Evolutionary conservation across 768 basidiomycete genomes (phyloP).

Genomic region (Tylopilus subfusipes): DNA sequence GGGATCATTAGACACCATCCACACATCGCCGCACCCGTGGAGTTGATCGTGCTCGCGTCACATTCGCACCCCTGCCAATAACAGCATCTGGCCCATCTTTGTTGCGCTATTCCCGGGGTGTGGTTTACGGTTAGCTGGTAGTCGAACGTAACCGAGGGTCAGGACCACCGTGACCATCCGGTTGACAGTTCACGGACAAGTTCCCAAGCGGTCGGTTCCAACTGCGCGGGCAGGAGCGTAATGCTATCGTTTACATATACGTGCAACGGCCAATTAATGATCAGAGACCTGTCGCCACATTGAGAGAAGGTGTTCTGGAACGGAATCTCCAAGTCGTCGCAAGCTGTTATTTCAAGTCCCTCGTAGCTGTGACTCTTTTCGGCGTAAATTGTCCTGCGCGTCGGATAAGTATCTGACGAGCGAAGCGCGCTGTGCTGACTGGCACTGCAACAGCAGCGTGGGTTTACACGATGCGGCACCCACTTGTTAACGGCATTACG

Average conservation of each 20-base stretch:
- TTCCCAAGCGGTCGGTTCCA: slow-evolving; percentile 14
- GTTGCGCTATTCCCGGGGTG: slow-evolving; percentile 1
- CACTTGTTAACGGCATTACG: slow-evolving; percentile 10
- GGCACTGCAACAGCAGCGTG: background rate
- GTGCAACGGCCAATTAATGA: background rate
- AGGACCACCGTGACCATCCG: background rate
- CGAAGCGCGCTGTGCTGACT: too few relatives aligned
- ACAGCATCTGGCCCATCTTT: background rate
- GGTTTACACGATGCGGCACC: too few relatives aligned
- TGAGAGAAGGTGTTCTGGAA: background rate
- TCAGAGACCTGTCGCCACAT: background rate
- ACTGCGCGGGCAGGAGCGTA: background rate
- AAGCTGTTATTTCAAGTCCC: background rate
- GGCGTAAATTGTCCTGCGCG: slow-evolving; percentile 6
- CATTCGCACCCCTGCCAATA: slow-evolving; percentile 19
- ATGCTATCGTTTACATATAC: background rate
- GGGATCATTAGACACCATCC: slow-evolving; percentile 39
- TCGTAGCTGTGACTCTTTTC: slow-evolving; percentile 14
- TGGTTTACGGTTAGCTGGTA: background rate
- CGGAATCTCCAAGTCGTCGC: background rate
- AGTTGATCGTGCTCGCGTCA: slow-evolving; percentile 4
- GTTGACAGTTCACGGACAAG: background rate
- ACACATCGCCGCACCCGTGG: slow-evolving; percentile 15
- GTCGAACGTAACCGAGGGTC: background rate
- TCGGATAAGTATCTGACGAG: slow-evolving; percentile 4